These are phyloP conservation scores for Globisporangium apiculatum DNA, from an alignment of 352 stramenopile genomes.

Conservation along the genomic window DNA sequence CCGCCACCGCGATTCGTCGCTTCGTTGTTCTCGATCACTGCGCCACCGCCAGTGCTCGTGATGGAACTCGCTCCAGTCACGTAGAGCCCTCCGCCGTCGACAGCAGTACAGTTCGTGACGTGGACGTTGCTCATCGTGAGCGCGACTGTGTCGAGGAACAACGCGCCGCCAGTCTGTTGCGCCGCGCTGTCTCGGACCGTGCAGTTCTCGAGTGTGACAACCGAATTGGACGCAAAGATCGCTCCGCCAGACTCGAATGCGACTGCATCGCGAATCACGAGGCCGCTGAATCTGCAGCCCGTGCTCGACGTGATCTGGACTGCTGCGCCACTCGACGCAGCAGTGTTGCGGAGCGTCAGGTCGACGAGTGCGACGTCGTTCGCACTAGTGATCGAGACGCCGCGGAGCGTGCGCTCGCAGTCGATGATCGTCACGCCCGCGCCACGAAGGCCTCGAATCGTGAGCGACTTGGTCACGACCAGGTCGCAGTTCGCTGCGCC, in stretches of 20 bases:
- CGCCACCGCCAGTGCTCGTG: conserved; percentile 8
- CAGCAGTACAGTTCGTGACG: conserved; percentile 15
- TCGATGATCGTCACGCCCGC: conserved; percentile 27
- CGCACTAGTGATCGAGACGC: conserved; percentile 21
- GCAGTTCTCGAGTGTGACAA: conserved; percentile 16
- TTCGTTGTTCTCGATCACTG: conserved; percentile 19
- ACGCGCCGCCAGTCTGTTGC: conserved; percentile 15
- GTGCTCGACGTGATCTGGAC: conserved; percentile 18
- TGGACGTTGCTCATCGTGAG: conserved; percentile 11
- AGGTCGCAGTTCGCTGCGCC: conserved; percentile 36
- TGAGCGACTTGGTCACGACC: conserved; percentile 17
- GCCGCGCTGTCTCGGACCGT: conserved; percentile 17
- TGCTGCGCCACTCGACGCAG: conserved; percentile 14
- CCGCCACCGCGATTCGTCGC: conserved; percentile 22
- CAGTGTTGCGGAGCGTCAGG: conserved; percentile 21
- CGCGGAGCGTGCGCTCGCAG: conserved; percentile 16
- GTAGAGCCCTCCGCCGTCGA: conserved; percentile 25
- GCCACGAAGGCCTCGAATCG: conserved; percentile 35
- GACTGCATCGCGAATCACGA: conserved; percentile 9
- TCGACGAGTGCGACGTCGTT: conserved; percentile 12
- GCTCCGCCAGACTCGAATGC: conserved; percentile 22
- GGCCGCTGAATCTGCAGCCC: conserved; percentile 15
- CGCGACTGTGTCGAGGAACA: conserved; percentile 22
- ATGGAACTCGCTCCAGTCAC: conserved; percentile 9
- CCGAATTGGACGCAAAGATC: conserved; percentile 20